A percentile compares a stretch with the other conserved stretches of the same genome.
These are phyloP conservation scores for Astraeus odoratus DNA, from an alignment of 768 basidiomycete genomes.

Conservation along the genomic window DNA sequence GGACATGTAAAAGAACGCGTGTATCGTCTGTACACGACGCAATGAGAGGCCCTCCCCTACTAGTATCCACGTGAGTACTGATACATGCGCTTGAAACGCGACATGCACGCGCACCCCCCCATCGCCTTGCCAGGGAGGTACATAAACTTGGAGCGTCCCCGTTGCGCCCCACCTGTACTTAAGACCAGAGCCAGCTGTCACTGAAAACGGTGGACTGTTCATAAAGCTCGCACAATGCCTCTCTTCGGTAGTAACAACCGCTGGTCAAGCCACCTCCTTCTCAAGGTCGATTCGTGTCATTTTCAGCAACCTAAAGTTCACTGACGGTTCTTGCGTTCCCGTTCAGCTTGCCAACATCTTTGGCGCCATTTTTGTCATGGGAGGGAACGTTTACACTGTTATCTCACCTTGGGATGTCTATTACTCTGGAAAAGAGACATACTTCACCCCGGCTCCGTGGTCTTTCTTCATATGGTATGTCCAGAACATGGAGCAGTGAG, in stretches of 20 bases:
- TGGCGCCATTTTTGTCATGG: slow-evolving; percentile 49
- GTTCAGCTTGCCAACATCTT: slow-evolving; percentile 46
- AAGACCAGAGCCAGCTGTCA: slow-evolving; percentile 5
- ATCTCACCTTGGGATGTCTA: slow-evolving; percentile 47
- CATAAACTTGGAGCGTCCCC: slow-evolving; percentile 16
- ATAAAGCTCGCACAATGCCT: slow-evolving; percentile 14
- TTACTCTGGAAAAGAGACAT: slow-evolving; percentile 49
- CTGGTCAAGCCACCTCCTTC: slow-evolving; percentile 44
- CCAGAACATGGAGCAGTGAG: neutral
- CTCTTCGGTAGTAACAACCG: slow-evolving; percentile 17
- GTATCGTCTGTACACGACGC: neutral
- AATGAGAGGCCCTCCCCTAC: neutral
- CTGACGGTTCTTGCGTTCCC: slow-evolving; percentile 7
- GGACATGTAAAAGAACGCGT: neutral
- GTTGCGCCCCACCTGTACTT: slow-evolving; percentile 9
- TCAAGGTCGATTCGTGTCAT: slow-evolving; percentile 41
- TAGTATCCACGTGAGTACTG: slow-evolving; percentile 14
- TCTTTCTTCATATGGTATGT: slow-evolving; percentile 56
- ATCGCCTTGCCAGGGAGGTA: slow-evolving; percentile 14
- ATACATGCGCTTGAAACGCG: slow-evolving; percentile 21
- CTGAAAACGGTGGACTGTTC: slow-evolving; percentile 1
- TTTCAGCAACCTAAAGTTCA: neutral
- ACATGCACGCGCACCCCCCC: slow-evolving; percentile 16
- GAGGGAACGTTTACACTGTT: slow-evolving; percentile 55
- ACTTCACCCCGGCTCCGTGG: slow-evolving; percentile 60